Conservation (phyloP, 148 eudicot species). For the Vaccinium darrowii region DNA sequence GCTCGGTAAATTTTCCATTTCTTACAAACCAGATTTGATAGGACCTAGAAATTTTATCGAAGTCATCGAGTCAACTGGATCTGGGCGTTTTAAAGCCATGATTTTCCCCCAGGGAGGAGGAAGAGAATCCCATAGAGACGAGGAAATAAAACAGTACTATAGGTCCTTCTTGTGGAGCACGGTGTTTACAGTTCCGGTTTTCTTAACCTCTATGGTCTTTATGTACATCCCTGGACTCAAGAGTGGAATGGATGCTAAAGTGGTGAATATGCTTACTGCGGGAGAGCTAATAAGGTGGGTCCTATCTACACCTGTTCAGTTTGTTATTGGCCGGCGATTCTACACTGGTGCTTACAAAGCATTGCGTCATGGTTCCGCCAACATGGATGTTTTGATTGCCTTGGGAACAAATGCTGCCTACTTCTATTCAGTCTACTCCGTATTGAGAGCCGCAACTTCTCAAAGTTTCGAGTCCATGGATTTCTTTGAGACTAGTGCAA, state of each 20-base stretch:
- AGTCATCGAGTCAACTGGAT: constrained; percentile 65
- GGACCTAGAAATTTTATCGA: constrained; percentile 84
- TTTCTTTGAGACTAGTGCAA: constrained; percentile 92
- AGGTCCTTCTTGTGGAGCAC: constrained; percentile 81
- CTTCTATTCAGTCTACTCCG: constrained; percentile 81
- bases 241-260: constrained; percentile 58
- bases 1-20: constrained; percentile 50
- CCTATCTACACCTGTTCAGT: constrained; percentile 88
- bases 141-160: constrained; percentile 60
- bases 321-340: constrained; percentile 78
- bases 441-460: constrained; percentile 78
- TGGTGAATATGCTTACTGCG: constrained; percentile 65
- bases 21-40: constrained; percentile 70
- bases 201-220: constrained; percentile 86
- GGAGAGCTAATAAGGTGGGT: constrained; percentile 83
- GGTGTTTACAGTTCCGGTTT: constrained; percentile 79
- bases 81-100: constrained; percentile 53
- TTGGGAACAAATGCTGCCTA: constrained; percentile 97
- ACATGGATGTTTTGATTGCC: constrained; percentile 96
- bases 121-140: constrained; percentile 56
- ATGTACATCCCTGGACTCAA: constrained; percentile 80
- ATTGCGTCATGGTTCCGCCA: constrained; percentile 75
- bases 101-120: constrained; percentile 71
- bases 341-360: constrained; percentile 85
- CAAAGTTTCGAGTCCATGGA: constrained; percentile 60